Conservation (phyloP, 305 asterid genomes). For the Ilex paraguariensis region DNA sequence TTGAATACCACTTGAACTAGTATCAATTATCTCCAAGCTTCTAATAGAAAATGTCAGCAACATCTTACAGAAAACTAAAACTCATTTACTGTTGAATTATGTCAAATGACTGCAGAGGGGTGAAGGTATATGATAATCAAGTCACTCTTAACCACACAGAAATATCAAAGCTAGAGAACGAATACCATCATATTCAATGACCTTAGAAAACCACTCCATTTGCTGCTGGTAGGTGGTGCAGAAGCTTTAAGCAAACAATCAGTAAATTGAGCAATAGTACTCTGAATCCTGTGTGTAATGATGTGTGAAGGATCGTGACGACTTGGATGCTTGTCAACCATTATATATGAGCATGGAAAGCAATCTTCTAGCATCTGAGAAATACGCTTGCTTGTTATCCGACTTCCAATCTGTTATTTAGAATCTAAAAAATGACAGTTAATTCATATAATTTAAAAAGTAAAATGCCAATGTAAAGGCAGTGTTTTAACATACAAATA, state of each 20-base stretch:
- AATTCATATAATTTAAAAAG: slow-evolving; percentile 11
- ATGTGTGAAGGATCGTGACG: slow-evolving; percentile 93
- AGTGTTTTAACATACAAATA: too few species aligned
- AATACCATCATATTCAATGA: slow-evolving; percentile 74
- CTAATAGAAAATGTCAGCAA: background rate
- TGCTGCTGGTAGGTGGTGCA: slow-evolving; percentile 34
- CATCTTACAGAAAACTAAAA: background rate
- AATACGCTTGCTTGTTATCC: slow-evolving; percentile 82
- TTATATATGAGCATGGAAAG: slow-evolving; percentile 66
- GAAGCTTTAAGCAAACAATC: slow-evolving; percentile 45
- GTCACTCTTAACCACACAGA: background rate
- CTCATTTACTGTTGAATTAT: background rate
- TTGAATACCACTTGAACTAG: background rate
- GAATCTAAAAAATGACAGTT: slow-evolving; percentile 11
- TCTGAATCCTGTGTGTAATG: slow-evolving; percentile 74
- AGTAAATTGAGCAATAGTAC: slow-evolving; percentile 53
- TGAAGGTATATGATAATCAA: background rate
- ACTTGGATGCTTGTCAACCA: slow-evolving; percentile 92
- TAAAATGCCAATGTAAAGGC: background rate
- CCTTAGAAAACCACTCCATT: slow-evolving; percentile 47
- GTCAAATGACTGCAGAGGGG: background rate
- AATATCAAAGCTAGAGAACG: slow-evolving; percentile 2
- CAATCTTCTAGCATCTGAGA: slow-evolving; percentile 72
- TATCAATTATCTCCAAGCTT: background rate
- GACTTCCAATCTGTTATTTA: slow-evolving; percentile 81